Conservation (phyloP, 1,139 yeast genomes). For the Pneumocystis murina region DNA sequence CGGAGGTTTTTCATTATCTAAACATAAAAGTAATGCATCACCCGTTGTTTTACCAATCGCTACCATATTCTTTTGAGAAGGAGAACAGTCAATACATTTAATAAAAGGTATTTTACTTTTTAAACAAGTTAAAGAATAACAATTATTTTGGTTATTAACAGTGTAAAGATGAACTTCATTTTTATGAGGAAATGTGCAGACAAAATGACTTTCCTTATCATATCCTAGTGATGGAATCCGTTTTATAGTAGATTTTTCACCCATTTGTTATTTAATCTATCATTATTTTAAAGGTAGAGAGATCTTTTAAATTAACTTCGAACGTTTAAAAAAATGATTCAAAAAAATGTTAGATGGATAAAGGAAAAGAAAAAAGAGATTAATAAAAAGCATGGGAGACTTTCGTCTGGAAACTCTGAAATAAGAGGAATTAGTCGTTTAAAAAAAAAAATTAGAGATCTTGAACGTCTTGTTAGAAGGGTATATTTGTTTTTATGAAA, state of each 20-base stretch:
- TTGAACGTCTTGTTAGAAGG: conserved; percentile 45
- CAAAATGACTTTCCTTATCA: neutral
- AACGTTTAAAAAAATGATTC: neutral
- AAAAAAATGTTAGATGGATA: neutral
- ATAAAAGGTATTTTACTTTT: neutral
- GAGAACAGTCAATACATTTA: neutral
- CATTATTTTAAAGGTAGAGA: neutral
- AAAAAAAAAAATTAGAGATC: conserved; percentile 66
- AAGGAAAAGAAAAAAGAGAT: neutral
- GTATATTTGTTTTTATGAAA: conserved; percentile 1
- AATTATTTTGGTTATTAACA: neutral
- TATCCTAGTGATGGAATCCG: neutral
- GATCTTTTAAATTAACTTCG: too few species aligned
- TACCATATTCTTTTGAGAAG: neutral
- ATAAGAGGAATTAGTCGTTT: conserved; percentile 27
- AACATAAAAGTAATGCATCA: neutral
- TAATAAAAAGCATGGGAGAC: neutral
- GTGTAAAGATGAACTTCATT: neutral
- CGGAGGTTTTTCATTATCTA: conserved; percentile 1
- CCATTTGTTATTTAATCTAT: neutral
- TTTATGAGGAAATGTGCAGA: neutral
- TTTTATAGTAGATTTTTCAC: neutral
- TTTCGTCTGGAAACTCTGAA: neutral
- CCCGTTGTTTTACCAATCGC: neutral
- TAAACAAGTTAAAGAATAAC: neutral